phyloP scores from a whole-genome alignment of 371 early-diverging fungal genomes.

The Blastocladiella emersonii region DNA sequence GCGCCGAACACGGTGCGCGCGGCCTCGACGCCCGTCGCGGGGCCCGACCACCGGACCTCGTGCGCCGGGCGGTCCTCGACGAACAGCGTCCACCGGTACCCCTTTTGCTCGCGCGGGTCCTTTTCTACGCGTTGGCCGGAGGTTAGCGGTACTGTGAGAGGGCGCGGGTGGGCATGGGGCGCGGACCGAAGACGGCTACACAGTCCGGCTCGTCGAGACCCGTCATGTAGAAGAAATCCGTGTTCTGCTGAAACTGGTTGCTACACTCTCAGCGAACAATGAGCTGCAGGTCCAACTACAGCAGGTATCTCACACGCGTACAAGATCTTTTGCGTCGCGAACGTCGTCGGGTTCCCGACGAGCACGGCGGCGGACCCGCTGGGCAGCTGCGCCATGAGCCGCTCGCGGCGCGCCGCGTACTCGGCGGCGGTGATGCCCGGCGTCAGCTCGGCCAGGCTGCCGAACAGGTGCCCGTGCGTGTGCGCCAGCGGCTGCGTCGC shows the following conservation, averaged over 20 bases:
- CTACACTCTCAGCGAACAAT: slow-evolving; percentile 13
- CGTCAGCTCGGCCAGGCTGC: slow-evolving; percentile 24
- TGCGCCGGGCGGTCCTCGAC: slow-evolving; percentile 54
- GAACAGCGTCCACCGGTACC: slow-evolving; percentile 77
- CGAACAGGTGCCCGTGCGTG: background rate
- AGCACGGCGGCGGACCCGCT: slow-evolving; percentile 52
- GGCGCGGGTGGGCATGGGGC: background rate
- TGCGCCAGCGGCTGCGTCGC: slow-evolving; percentile 1
- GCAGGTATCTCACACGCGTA: no score
- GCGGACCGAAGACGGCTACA: slow-evolving; percentile 52
- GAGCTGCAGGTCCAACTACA: no score
- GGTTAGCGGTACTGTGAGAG: no score
- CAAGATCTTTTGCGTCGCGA: slow-evolving; percentile 82
- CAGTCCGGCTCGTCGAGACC: slow-evolving; percentile 88
- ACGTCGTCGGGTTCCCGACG: slow-evolving; percentile 64
- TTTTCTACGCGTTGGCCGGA: slow-evolving; percentile 31
- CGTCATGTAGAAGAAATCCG: slow-evolving; percentile 72
- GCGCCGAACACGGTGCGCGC: background rate
- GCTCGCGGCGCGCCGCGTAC: slow-evolving; percentile 56
- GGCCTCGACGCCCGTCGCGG: slow-evolving; percentile 13
- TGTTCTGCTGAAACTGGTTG: slow-evolving; percentile 86
- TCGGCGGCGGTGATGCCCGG: slow-evolving; percentile 58
- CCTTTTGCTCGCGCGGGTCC: slow-evolving; percentile 28
- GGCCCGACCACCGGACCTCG: slow-evolving; percentile 85
- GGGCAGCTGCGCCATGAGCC: slow-evolving; percentile 44